Evolutionary conservation across 2,329 filamentous ascomycete genomes (phyloP).

Genomic region (Botrytis porri): DNA sequence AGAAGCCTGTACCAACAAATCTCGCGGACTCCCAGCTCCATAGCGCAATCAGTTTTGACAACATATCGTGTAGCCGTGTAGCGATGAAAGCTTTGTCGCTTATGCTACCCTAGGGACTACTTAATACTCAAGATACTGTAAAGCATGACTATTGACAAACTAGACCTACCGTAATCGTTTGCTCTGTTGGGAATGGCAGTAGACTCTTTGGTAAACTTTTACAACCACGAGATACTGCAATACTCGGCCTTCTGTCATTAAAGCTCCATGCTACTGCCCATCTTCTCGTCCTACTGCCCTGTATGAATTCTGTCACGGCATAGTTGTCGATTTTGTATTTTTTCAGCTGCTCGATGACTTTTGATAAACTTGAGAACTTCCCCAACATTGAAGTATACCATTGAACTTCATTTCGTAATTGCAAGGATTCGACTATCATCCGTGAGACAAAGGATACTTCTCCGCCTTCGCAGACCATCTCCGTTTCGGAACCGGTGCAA

Average conservation of each 20-base stretch:
- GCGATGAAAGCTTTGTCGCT: conserved; percentile 12
- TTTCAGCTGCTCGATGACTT: conserved; percentile 57
- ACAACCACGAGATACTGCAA: conserved; percentile 41
- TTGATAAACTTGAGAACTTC: conserved; percentile 67
- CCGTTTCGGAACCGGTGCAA: conserved; percentile 71
- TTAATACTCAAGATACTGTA: not conserved
- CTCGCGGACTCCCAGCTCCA: conserved; percentile 36
- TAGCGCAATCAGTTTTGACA: conserved; percentile 31
- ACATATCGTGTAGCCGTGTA: conserved; percentile 32
- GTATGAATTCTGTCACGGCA: conserved; percentile 75
- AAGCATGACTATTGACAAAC: not conserved
- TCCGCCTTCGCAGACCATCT: conserved; percentile 83
- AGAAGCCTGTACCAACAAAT: conserved; percentile 33
- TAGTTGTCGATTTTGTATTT: conserved; percentile 68
- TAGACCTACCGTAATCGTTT: conserved; percentile 39
- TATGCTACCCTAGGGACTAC: not conserved
- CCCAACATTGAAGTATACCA: conserved; percentile 96
- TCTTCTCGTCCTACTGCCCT: conserved; percentile 73
- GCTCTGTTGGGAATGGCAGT: conserved; percentile 52
- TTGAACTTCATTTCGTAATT: conserved; percentile 57
- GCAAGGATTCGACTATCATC: conserved; percentile 68
- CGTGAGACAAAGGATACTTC: conserved; percentile 71
- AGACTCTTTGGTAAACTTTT: conserved; percentile 46
- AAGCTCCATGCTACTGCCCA: conserved; percentile 94
- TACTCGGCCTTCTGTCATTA: conserved; percentile 58